Evolutionary conservation across 768 basidiomycete genomes (phyloP).

Genomic region (Amanita polypyramis): DNA sequence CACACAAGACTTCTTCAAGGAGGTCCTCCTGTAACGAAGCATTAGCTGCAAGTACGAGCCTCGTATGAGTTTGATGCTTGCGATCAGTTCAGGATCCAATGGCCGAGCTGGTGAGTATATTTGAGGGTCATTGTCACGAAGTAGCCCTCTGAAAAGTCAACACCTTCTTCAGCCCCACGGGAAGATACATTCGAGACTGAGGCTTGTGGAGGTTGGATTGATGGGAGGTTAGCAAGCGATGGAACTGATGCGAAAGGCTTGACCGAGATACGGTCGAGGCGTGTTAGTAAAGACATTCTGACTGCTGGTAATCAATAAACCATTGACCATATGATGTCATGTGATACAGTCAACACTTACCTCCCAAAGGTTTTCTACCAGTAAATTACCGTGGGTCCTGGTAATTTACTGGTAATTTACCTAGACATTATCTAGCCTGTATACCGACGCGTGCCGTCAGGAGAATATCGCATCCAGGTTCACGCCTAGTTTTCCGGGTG

Average conservation of each 20-base stretch:
- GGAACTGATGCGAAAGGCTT: conserved; percentile 12
- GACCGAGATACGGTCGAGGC: conserved; percentile 9
- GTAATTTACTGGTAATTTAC: too few species aligned
- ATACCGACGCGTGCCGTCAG: too few species aligned
- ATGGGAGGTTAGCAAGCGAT: conserved; percentile 11
- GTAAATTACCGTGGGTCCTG: too few species aligned
- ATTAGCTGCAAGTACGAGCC: too few species aligned
- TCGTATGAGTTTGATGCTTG: too few species aligned
- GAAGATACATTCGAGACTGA: conserved; percentile 13
- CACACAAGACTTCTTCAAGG: conserved; percentile 8
- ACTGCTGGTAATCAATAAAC: too few species aligned
- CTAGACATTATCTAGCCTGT: too few species aligned
- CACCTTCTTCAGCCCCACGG: not conserved
- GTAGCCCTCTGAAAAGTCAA: conserved; percentile 13
- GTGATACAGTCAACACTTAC: too few species aligned
- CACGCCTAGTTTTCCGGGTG: too few species aligned
- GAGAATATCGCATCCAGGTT: too few species aligned
- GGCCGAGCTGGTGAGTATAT: conserved; percentile 13
- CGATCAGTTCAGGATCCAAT: conserved; percentile 8
- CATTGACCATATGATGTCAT: too few species aligned
- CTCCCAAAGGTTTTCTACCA: too few species aligned
- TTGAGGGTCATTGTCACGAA: conserved; percentile 14
- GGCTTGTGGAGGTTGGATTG: conserved; percentile 10
- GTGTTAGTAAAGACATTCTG: conserved; percentile 10
- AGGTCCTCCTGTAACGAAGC: conserved; percentile 9